phyloP scores from a whole-genome alignment of 2,329 filamentous ascomycete genomes.

The Talaromyces rugulosus region DNA sequence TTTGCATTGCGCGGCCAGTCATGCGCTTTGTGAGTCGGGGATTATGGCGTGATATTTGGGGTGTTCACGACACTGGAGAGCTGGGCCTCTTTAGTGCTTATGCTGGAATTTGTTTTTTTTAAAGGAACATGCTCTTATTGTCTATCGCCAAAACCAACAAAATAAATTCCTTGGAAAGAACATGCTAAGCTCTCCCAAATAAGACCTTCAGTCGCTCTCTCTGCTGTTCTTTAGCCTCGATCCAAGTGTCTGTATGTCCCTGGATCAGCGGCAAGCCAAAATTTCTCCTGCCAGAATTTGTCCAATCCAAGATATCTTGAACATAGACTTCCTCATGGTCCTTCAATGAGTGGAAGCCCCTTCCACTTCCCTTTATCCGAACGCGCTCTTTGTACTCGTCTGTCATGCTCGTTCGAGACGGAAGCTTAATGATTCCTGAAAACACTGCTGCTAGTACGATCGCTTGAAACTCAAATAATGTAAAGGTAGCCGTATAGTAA shows the following conservation, averaged over 20 bases:
- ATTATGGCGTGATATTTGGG: neutral
- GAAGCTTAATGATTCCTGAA: constrained; percentile 48
- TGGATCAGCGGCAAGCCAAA: constrained; percentile 21
- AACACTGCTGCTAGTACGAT: constrained; percentile 57
- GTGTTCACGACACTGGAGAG: neutral
- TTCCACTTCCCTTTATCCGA: constrained; percentile 5
- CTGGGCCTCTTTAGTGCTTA: neutral
- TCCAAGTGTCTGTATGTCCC: constrained; percentile 29
- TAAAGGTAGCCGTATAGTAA: constrained; percentile 63
- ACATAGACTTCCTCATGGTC: constrained; percentile 10
- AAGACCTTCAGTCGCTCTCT: constrained; percentile 16
- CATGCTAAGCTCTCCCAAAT: constrained; percentile 4
- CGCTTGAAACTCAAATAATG: constrained; percentile 67
- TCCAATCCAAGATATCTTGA: constrained; percentile 9
- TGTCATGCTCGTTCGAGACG: constrained; percentile 29
- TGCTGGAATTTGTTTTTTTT: neutral
- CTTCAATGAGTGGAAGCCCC: constrained; percentile 9
- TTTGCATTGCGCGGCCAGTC: neutral
- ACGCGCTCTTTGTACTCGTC: constrained; percentile 14
- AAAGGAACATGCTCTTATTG: neutral
- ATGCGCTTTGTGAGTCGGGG: neutral
- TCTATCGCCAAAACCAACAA: neutral
- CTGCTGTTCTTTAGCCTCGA: constrained; percentile 23
- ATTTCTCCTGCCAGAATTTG: constrained; percentile 22
- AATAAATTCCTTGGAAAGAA: neutral